These are phyloP conservation scores for Podila minutissima DNA, from an alignment of 192 early-diverging fungal genomes.

Conservation along the genomic window DNA sequence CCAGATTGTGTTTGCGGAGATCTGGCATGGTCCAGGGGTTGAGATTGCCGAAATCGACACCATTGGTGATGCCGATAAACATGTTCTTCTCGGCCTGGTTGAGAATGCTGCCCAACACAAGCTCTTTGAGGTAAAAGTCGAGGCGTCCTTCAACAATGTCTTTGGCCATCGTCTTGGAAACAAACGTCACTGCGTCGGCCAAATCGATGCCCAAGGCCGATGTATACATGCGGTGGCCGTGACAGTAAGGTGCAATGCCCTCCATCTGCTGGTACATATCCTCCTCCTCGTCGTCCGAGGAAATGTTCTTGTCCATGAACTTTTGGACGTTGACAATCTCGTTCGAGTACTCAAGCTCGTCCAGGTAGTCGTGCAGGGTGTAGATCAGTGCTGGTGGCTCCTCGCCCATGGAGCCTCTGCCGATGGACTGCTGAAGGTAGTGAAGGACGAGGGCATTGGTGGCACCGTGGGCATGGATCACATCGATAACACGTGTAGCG, in stretches of 20 bases:
- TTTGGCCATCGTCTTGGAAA: conserved; percentile 61
- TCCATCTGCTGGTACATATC: conserved; percentile 37
- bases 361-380: conserved; percentile 68
- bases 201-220: conserved; percentile 61
- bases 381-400: conserved; percentile 60
- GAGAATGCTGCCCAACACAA: conserved; percentile 60
- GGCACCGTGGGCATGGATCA: conserved; percentile 67
- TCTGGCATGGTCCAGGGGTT: conserved; percentile 58
- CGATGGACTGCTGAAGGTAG: conserved; percentile 51
- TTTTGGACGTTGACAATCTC: conserved; percentile 56
- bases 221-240: conserved; percentile 60
- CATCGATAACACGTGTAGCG: conserved; percentile 50
- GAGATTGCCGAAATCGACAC: conserved; percentile 57
- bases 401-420: conserved; percentile 45
- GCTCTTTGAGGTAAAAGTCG: conserved; percentile 65
- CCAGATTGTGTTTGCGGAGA: conserved; percentile 34
- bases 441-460: conserved; percentile 62
- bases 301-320: conserved; percentile 53
- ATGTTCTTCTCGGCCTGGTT: conserved; percentile 51
- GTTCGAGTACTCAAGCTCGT: conserved; percentile 66
- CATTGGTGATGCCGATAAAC: conserved; percentile 66
- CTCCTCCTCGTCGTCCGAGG: conserved; percentile 37
- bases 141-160: conserved; percentile 63
- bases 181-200: conserved; percentile 63
- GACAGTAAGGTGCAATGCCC: conserved; percentile 51